Evolutionary conservation across 495 filamentous ascomycete species (phyloP).

Genomic region (Hyphodiscus hymeniophilus): DNA sequence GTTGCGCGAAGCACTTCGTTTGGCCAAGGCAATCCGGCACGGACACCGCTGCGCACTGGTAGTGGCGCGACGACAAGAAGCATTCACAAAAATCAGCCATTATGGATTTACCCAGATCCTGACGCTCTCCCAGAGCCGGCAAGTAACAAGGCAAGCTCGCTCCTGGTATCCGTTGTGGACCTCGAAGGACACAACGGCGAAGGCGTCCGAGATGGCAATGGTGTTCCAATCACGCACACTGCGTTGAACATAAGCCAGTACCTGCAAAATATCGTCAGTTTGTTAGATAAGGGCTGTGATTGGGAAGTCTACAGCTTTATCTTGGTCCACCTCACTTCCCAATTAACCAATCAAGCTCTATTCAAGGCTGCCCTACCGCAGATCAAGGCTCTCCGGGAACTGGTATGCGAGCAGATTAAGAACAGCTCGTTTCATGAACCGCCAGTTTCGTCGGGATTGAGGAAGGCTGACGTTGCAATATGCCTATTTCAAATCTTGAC

Average conservation of each 20-base stretch:
- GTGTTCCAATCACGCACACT: neutral
- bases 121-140: conserved; percentile 40
- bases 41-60: conserved; percentile 21
- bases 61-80: conserved; percentile 28
- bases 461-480: conserved; percentile 79
- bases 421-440: conserved; percentile 66
- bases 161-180: conserved; percentile 28
- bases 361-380: conserved; percentile 65
- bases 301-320: conserved; percentile 96
- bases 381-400: conserved; percentile 65
- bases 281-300: conserved; percentile 69
- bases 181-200: conserved; percentile 20
- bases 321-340: conserved; percentile 76
- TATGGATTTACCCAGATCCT: conserved; percentile 44
- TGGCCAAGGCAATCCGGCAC: conserved; percentile 32
- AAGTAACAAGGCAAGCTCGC: conserved; percentile 32
- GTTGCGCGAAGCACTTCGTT: conserved; percentile 38
- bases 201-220: conserved; percentile 32
- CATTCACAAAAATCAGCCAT: conserved; percentile 30
- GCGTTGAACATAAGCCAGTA: conserved; percentile 62
- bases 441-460: conserved; percentile 62
- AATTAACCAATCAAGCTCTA: conserved; percentile 82
- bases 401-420: conserved; percentile 75
- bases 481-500: conserved; percentile 79
- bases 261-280: conserved; percentile 63